These are phyloP conservation scores for Bipolaris zeicola DNA, from an alignment of 2,329 filamentous ascomycete species.

Conservation along the genomic window DNA sequence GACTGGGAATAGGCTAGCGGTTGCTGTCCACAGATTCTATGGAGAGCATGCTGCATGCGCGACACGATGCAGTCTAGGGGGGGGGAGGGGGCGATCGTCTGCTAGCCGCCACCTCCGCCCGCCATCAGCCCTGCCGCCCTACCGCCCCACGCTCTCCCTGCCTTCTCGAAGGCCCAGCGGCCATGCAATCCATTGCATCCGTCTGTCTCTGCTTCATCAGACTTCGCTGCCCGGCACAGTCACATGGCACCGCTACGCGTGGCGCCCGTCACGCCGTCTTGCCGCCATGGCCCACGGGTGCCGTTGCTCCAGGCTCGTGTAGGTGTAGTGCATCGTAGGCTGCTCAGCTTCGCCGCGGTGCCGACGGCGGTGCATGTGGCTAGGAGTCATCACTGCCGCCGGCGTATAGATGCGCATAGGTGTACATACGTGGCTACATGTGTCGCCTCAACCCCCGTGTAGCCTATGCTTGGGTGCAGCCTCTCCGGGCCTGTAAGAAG, in stretches of 20 bases:
- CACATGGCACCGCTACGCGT: background rate
- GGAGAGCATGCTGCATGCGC: slow-evolving; percentile 13
- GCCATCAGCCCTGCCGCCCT: slow-evolving; percentile 19
- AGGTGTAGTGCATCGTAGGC: background rate
- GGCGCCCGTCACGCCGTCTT: background rate
- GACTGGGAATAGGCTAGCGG: no score
- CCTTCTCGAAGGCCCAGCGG: slow-evolving; percentile 14
- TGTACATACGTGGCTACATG: background rate
- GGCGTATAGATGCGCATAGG: background rate
- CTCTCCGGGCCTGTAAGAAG: slow-evolving; percentile 11
- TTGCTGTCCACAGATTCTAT: no score
- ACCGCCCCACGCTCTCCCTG: slow-evolving; percentile 15
- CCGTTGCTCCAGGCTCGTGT: background rate
- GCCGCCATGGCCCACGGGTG: background rate
- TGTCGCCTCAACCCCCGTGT: background rate
- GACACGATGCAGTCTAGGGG: slow-evolving; percentile 5
- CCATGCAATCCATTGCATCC: no score
- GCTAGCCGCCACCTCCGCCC: slow-evolving; percentile 15
- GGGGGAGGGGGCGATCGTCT: slow-evolving; percentile 12
- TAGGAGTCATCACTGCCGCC: background rate
- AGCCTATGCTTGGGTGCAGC: slow-evolving; percentile 1
- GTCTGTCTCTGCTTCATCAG: no score
- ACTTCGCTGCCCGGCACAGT: background rate
- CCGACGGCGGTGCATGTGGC: background rate
- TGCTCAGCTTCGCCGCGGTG: background rate